Conservation (phyloP, 1,284 basidiomycete genomes). For the Austropuccinia psidii region DNA sequence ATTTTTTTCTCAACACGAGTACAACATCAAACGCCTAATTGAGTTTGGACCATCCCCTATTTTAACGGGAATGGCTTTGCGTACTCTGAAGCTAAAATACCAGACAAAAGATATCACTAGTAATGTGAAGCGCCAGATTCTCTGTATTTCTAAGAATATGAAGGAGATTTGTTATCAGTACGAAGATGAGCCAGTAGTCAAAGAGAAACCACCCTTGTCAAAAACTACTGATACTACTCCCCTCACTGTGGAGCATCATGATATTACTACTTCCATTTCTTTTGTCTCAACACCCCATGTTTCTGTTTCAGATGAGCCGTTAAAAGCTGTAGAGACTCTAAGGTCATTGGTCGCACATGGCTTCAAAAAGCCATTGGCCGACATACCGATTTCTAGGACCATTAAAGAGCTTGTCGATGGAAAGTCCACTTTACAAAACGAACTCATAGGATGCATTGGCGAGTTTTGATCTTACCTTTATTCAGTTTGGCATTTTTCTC, state of each 20-base stretch:
- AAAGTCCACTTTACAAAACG: conserved; percentile 95
- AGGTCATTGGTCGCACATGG: conserved; percentile 89
- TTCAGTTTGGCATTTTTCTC: not conserved
- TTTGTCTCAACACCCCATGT: conserved; percentile 57
- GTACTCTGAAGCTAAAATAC: conserved; percentile 93
- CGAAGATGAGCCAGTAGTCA: conserved; percentile 68
- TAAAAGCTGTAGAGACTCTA: conserved; percentile 85
- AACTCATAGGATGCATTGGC: conserved; percentile 66
- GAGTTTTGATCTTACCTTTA: not conserved
- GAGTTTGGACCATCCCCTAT: conserved; percentile 95
- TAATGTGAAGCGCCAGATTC: conserved; percentile 68
- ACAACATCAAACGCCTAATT: conserved; percentile 72
- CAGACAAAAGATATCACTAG: conserved; percentile 79
- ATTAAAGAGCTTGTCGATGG: conserved; percentile 98
- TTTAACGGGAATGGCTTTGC: conserved; percentile 87
- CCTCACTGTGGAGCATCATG: conserved; percentile 50
- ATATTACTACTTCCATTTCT: conserved; percentile 52
- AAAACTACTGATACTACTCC: conserved; percentile 48
- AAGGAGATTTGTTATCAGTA: conserved; percentile 98
- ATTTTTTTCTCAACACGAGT: conserved; percentile 75
- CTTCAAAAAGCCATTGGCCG: conserved; percentile 85
- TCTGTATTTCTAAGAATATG: conserved; percentile 87
- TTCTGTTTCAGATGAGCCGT: conserved; percentile 75
- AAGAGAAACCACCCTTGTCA: conserved; percentile 46
- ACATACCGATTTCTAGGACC: conserved; percentile 80